Evolutionary conservation across 495 filamentous ascomycete genomes (phyloP), one percentile per base, ranked within the genome.

Genomic region (Hyaloscypha bicolor): DNA sequence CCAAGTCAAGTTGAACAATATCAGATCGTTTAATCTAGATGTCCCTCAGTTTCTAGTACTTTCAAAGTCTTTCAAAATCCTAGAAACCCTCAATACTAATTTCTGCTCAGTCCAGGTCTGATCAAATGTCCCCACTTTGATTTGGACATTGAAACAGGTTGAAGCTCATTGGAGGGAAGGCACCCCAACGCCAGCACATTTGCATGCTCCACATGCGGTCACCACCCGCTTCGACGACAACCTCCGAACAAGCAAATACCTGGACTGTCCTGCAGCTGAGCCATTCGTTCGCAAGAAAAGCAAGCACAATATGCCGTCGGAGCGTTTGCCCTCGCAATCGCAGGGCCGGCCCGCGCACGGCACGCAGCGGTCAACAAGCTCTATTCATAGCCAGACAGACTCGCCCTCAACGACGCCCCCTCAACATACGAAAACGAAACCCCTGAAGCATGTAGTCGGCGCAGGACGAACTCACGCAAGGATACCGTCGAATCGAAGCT

Each of bases 371-470:
- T 70, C 66, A 8, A 69, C 66, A 2, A 68, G 22, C 48, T 71
- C 68, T 9, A 62, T 65, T 30, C 63, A 62, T 9, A 70, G 69
- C 64, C 64, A 67, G 37, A 56, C 67, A 6, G 66, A 70, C 42
- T 72, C 69, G 33, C 72, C 69, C n/a, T 71, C 69, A 12, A 66
- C 67, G 9, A 64, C 63, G 31, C 67, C 67, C 5, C 60, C 65
- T 42, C 68, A 63, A 59, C 66, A 67, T 61, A 39, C 19, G 33
- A 56, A 64, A 19, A 21, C 55, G 19, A 74, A 74, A 30, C 52
- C 25, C 16, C 72, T 67, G 14, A 74, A 74, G 42, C 72, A 74
- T 35, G 72, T 74, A 29, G 72, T 74, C 9, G 63, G 69, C 30
- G 56, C 53, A 37, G 55, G 60, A 52, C 60, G 71, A 19, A 11